Conservation (phyloP, 176 grass and related monocot species). For the Dactylis glomerata region DNA sequence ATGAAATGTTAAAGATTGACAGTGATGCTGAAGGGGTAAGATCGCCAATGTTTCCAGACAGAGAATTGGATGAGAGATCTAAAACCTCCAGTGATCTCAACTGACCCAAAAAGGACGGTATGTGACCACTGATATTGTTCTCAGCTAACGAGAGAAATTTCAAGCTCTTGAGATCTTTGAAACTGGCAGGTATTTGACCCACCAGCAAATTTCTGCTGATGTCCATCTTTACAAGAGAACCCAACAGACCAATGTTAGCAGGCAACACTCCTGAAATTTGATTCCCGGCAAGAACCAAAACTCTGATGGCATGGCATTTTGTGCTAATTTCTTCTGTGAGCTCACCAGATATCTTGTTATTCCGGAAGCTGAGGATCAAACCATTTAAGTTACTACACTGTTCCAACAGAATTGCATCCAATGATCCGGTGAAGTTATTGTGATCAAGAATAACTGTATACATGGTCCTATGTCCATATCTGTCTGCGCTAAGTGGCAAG, state of each 20-base stretch:
- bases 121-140: slow-evolving; percentile 66
- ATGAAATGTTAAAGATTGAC: slow-evolving; percentile 73
- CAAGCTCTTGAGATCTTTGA: slow-evolving; percentile 57
- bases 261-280: slow-evolving; percentile 72
- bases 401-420: slow-evolving; percentile 61
- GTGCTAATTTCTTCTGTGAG: slow-evolving; percentile 41
- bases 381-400: slow-evolving; percentile 57
- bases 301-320: slow-evolving; percentile 59
- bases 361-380: slow-evolving; percentile 48
- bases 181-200: slow-evolving; percentile 60
- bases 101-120: slow-evolving; percentile 53
- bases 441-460: slow-evolving; percentile 59
- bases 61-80: slow-evolving; percentile 87
- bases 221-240: slow-evolving; percentile 57
- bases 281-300: slow-evolving; percentile 73
- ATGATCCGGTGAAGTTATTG: slow-evolving; percentile 64
- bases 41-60: slow-evolving; percentile 54
- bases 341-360: slow-evolving; percentile 61
- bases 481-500: slow-evolving; percentile 52
- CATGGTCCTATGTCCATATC: slow-evolving; percentile 43
- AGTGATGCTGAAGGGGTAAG: slow-evolving; percentile 43
- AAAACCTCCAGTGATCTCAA: slow-evolving; percentile 68
- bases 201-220: slow-evolving; percentile 66
- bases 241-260: slow-evolving; percentile 55
- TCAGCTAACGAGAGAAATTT: slow-evolving; percentile 69